Percentiles rank a stretch among this genome's conserved stretches.
Conservation (phyloP, 139 green algal species). For the Gonium pectorale region DNA sequence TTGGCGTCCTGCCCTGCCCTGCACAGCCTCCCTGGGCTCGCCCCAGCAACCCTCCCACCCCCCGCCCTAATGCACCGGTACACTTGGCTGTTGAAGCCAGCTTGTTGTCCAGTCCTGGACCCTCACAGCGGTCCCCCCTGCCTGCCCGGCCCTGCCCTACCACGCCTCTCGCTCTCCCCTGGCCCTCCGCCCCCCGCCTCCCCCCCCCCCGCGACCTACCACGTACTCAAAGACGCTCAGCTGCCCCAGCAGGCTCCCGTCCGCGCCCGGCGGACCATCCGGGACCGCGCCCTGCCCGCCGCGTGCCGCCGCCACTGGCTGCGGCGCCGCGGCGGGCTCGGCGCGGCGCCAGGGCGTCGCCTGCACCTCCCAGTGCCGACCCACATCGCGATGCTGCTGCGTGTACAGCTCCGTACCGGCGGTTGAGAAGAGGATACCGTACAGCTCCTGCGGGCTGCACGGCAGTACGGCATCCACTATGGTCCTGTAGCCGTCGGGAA, state of each 20-base stretch:
- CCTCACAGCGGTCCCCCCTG: too few species aligned
- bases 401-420: neutral
- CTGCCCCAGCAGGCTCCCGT: conserved; percentile 23
- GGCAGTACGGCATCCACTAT: conserved; percentile 5
- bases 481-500: conserved; percentile 20
- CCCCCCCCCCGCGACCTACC: neutral
- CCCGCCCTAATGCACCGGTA: too few species aligned
- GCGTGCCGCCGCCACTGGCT: neutral
- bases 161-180: too few species aligned
- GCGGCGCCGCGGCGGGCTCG: too few species aligned
- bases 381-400: conserved; percentile 20
- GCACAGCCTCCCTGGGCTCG: too few species aligned
- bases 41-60: too few species aligned
- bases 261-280: neutral
- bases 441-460: conserved; percentile 35
- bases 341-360: neutral
- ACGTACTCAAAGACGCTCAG: conserved; percentile 25
- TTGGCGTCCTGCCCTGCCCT: too few species aligned
- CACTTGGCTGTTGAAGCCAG: too few species aligned
- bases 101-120: too few species aligned
- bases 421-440: conserved; percentile 7
- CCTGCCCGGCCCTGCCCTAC: too few species aligned
- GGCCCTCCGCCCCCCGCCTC: neutral
- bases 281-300: neutral
- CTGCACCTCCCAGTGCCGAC: conserved; percentile 25